Evolutionary conservation across 768 basidiomycete species (phyloP), one percentile per base, ranked within the genome.

Genomic region (Lactarius evosmus): DNA sequence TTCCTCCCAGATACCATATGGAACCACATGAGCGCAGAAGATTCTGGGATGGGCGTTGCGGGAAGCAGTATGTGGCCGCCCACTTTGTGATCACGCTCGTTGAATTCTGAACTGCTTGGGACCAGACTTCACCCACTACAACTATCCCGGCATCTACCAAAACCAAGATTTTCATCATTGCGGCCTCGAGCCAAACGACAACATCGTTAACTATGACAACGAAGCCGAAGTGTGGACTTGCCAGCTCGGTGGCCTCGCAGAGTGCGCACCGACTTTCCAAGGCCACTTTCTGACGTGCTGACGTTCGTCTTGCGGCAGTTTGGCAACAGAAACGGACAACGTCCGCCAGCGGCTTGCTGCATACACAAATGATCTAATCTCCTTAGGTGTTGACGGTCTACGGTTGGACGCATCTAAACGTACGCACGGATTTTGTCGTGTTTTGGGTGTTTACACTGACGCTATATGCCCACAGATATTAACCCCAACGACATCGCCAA

Each of bases 351-450:
- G 76, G 4, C 78, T 89, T 2, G 85, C 85, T 0, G 67, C 72
- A 29, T 87, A 87, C 69, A 82, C 71, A 6, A 85, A 87, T 67
- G 84, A 88, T 58, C 72, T 89, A 1, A 63, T 87, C 29, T 82
- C 82, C 0, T 76, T 89, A 9, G 87, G 86, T 1, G 79, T 83
- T 0, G 84, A 86, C 65, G 86, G 86, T 0, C 74, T 87, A 32
- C 78, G 86, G 1, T 73, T 88, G 25, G 87, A 89, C 69, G 85
- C 86, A 19, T 78, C 85, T 0, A 89, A 89, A 75, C 79, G 86
- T 86, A 67, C 61, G 78, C 56, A 8, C 32, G 4, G 7, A 7
- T 33, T 38, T 27, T 25, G 5, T 34, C 4, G 22, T 9, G 29
- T 38, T 54, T n/a, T 38, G 34, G 30, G 27, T 16, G 46, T 49